These are phyloP conservation scores for Lichtheimia hyalospora DNA, from an alignment of 371 early-diverging fungal species.

Conservation along the genomic window DNA sequence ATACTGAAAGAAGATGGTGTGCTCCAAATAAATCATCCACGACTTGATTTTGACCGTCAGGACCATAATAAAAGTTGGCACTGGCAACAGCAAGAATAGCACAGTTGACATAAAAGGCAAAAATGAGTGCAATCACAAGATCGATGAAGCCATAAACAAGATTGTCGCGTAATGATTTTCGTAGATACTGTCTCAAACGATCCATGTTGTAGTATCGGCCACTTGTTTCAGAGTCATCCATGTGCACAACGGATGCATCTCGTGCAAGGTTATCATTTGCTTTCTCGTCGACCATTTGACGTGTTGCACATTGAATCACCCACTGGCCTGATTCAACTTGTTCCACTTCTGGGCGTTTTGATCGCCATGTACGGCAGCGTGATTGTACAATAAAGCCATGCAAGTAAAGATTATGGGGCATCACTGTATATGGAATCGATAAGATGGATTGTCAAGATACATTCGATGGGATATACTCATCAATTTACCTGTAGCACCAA, in stretches of 20 bases:
- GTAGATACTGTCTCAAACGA: constrained; percentile 13
- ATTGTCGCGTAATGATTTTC: constrained; percentile 18
- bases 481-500: constrained; percentile 74
- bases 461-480: neutral
- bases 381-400: constrained; percentile 73
- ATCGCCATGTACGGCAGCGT: constrained; percentile 40
- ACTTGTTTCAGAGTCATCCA: constrained; percentile 7
- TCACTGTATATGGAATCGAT: constrained; percentile 22
- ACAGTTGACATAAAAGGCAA: constrained; percentile 79
- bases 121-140: constrained; percentile 65
- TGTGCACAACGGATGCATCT: neutral
- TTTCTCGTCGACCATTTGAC: neutral
- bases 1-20: constrained; percentile 53
- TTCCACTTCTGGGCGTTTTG: constrained; percentile 22
- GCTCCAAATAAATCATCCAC: constrained; percentile 68
- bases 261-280: neutral
- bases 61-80: constrained; percentile 70
- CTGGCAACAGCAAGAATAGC: constrained; percentile 81
- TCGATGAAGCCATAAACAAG: constrained; percentile 56
- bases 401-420: constrained; percentile 80
- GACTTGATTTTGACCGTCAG: constrained; percentile 24
- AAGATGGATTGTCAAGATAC: neutral
- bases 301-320: neutral
- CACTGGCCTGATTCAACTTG: constrained; percentile 5
- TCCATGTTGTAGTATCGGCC: constrained; percentile 10